Conservation (phyloP, 139 green algal genomes). For the Dunaliella sp. region DNA sequence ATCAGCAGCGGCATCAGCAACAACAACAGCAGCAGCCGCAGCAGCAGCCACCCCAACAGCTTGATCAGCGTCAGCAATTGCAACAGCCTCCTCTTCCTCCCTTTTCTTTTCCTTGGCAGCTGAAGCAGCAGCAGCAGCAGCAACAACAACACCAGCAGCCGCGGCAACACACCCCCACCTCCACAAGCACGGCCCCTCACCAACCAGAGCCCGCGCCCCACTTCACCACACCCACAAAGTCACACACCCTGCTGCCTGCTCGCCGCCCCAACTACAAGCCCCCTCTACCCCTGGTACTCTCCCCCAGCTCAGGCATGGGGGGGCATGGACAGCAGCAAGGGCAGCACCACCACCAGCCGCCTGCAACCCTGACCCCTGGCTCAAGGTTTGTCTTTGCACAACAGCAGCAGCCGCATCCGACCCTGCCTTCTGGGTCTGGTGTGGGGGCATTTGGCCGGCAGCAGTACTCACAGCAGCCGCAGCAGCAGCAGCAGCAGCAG, state of each 20-base stretch:
- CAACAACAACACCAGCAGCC: background rate
- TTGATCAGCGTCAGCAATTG: background rate
- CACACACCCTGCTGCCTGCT: background rate
- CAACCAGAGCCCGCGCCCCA: background rate
- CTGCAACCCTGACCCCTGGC: too few relatives aligned
- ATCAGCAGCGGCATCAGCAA: background rate
- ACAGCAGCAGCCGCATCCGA: slow-evolving; percentile 1
- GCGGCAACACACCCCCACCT: background rate
- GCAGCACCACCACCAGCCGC: background rate
- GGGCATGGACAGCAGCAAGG: background rate
- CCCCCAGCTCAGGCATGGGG: background rate
- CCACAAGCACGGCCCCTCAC: background rate
- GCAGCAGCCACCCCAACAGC: background rate
- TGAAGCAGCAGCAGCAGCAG: background rate
- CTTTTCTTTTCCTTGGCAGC: too few relatives aligned
- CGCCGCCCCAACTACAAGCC: background rate
- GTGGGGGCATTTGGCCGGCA: too few relatives aligned
- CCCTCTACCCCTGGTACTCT: background rate
- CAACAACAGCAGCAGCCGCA: background rate
- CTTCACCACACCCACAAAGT: background rate
- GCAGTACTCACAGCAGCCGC: too few relatives aligned
- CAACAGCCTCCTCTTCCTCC: background rate
- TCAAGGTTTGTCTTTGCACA: too few relatives aligned
- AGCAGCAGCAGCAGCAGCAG: background rate
- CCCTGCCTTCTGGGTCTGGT: too few relatives aligned